A percentile compares a stretch with the other conserved stretches of the same genome.
phyloP scores from a whole-genome alignment of 225 moss, liverwort and hornwort genomes.

The Physcomitrium patens region DNA sequence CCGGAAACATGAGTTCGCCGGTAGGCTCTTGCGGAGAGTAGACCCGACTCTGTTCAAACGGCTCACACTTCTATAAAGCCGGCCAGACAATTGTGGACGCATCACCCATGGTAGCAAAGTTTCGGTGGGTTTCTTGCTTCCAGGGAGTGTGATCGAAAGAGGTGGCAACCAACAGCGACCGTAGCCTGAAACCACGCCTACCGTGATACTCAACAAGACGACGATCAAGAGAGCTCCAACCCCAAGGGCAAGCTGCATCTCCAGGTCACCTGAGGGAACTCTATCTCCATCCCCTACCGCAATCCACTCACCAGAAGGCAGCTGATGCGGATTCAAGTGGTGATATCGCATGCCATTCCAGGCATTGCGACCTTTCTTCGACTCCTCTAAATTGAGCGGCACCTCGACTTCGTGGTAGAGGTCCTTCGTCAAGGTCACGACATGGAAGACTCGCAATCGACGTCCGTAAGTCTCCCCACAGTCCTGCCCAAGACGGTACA shows the following conservation, averaged over 20 bases:
- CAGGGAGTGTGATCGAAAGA: slow-evolving; percentile 33
- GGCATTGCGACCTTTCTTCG: slow-evolving; percentile 75
- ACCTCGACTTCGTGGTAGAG: slow-evolving; percentile 78
- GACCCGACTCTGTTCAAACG: slow-evolving; percentile 53
- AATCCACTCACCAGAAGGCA: slow-evolving; percentile 86
- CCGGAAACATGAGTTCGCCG: slow-evolving; percentile 51
- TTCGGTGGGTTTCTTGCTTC: slow-evolving; percentile 41
- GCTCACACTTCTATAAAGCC: slow-evolving; percentile 57
- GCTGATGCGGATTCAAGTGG: slow-evolving; percentile 79
- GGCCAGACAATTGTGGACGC: slow-evolving; percentile 59
- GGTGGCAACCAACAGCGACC: slow-evolving; percentile 53
- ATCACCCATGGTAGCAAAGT: slow-evolving; percentile 43
- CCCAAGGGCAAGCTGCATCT: slow-evolving; percentile 51
- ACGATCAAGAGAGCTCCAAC: slow-evolving; percentile 51
- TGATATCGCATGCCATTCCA: slow-evolving; percentile 93
- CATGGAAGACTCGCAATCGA: slow-evolving; percentile 74
- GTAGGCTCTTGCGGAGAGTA: slow-evolving; percentile 32
- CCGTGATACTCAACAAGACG: slow-evolving; percentile 45
- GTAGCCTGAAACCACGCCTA: slow-evolving; percentile 74
- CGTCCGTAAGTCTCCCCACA: slow-evolving; percentile 88
- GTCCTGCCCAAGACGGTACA: slow-evolving; percentile 89
- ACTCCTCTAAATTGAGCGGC: slow-evolving; percentile 62
- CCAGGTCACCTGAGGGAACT: slow-evolving; percentile 78
- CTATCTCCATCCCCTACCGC: slow-evolving; percentile 94
- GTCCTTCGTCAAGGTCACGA: slow-evolving; percentile 52